Evolutionary conservation across 345 rosid species (phyloP), one percentile per base, ranked within the genome.

Genomic region (Psidium friedrichsthalianum): DNA sequence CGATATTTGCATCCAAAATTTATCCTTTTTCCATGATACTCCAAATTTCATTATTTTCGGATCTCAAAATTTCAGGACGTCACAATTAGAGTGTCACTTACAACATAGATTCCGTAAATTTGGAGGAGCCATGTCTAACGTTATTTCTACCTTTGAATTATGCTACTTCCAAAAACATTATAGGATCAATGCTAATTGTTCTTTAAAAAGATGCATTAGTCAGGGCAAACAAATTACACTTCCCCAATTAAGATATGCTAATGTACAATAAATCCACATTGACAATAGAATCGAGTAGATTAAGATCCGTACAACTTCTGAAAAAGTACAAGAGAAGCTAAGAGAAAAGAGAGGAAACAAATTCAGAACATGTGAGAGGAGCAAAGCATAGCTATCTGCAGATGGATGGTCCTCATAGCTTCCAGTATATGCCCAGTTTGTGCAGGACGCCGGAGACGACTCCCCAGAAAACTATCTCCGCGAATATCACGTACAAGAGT

Each of bases 381-480:
- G 80, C 47, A 9, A 32, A 24, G 78, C 3, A 18, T 36, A 18
- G 78, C 78, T 2, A 18, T 36, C 78, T 9, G 80, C 47, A 82
- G 57, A 52, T 69, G 80, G 74, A 58, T 36, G 74, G 74, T 51
- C 83, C 55, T 90, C 86, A 92, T 32, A 94, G 92, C 90, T 90
- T 94, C 95, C 96, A 93, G 85, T 91, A 92, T 49, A 94, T 90
- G 2, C 93, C 92, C 55, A 89, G 84, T 82, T 83, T 92, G 89
- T 94, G 95, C 88, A 91, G 86, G 84, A 93, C 83, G 42, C 95
- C 95, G 0, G 93, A 85, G 42, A 90, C 85, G 20, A 91, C 92
- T 51, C 91, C 93, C 89, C 94, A 93, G 93, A 92, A 94, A 24
- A 89, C 87, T 83, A 93, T 93, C 85, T 93, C 92, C 0, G 92